phyloP scores from a whole-genome alignment of 352 stramenopile species.

The Globisporangium recalcitrans region DNA sequence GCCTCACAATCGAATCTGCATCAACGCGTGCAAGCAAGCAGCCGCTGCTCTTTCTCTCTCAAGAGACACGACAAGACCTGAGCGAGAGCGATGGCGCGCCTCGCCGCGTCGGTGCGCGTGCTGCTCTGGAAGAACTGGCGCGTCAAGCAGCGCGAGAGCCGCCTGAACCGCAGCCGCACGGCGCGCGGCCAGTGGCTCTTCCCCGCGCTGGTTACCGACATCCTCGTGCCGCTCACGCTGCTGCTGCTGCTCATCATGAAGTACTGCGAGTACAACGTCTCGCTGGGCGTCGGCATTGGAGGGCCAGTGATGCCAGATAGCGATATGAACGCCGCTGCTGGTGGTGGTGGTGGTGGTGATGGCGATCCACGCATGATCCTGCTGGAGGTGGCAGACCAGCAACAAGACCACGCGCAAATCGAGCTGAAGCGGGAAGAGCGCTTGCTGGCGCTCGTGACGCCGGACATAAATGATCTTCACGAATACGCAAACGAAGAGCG shows the following conservation, averaged over 20 bases:
- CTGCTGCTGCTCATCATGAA: slow-evolving; percentile 54
- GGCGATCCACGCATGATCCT: neutral
- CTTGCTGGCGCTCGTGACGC: neutral
- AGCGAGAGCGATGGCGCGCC: slow-evolving; percentile 15
- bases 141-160: slow-evolving; percentile 73
- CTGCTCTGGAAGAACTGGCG: slow-evolving; percentile 84
- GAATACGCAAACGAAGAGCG: neutral
- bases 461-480: neutral
- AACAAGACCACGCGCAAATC: neutral
- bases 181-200: slow-evolving; percentile 46
- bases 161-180: slow-evolving; percentile 42
- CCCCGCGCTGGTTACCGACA: slow-evolving; percentile 60
- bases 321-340: neutral
- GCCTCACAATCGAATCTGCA: no score
- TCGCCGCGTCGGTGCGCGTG: slow-evolving; percentile 30
- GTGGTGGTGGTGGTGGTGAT: neutral
- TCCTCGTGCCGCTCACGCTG: slow-evolving; percentile 55
- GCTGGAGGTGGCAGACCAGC: neutral
- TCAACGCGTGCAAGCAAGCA: no score
- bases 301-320: neutral
- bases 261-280: slow-evolving; percentile 52
- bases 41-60: no score
- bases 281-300: neutral
- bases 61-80: no score
- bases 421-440: neutral